A percentile compares a stretch with the other conserved stretches of the same genome.
phyloP scores from a whole-genome alignment of 2,329 filamentous ascomycete species.

The Claviceps capensis region DNA sequence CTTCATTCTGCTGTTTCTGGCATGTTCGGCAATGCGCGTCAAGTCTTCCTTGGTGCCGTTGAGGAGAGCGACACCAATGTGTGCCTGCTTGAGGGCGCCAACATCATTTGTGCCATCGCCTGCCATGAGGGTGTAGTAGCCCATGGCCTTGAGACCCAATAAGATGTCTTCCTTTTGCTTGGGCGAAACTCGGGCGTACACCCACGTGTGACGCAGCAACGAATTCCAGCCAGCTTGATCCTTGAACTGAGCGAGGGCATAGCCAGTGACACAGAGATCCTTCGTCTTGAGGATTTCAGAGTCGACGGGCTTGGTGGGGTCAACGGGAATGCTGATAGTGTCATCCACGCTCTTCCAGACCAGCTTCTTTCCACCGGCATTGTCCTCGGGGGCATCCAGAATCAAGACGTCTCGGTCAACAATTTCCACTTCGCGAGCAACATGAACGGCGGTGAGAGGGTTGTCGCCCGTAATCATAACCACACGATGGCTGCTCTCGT shows the following conservation, averaged over 20 bases:
- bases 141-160: conserved; percentile 88
- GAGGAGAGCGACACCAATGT: conserved; percentile 88
- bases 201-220: conserved; percentile 83
- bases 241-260: conserved; percentile 81
- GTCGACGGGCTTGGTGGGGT: conserved; percentile 70
- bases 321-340: conserved; percentile 70
- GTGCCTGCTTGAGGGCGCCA: conserved; percentile 91
- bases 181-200: conserved; percentile 93
- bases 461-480: conserved; percentile 99
- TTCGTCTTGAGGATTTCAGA: conserved; percentile 67
- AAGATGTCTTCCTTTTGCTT: conserved; percentile 99
- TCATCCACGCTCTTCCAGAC: conserved; percentile 96
- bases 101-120: conserved; percentile 98
- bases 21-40: conserved; percentile 81
- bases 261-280: conserved; percentile 91
- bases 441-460: conserved; percentile 88
- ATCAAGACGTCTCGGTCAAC: conserved; percentile 93
- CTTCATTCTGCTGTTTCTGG: conserved; percentile 93
- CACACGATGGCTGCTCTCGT: conserved; percentile 95
- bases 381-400: conserved; percentile 85
- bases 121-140: conserved; percentile 97
- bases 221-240: conserved; percentile 62
- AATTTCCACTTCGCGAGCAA: conserved; percentile 91
- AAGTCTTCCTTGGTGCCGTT: conserved; percentile 91
- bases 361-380: conserved; percentile 63